These are phyloP conservation scores for Kwoniella pini DNA, from an alignment of 768 basidiomycete genomes.

Conservation along the genomic window DNA sequence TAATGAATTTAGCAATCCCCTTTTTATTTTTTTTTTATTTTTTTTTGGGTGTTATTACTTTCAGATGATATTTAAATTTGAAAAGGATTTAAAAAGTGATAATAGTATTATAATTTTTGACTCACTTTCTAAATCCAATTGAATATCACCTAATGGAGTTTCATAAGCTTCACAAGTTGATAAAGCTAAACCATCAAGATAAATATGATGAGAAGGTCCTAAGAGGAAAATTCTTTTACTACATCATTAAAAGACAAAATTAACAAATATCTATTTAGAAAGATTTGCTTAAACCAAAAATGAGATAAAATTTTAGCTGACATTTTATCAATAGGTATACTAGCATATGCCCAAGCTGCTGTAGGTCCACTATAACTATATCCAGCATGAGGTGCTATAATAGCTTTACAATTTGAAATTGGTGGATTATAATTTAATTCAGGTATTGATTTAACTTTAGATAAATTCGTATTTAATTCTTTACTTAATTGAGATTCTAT, in stretches of 20 bases:
- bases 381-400: constrained; percentile 98
- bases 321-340: constrained; percentile 79
- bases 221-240: constrained; percentile 92
- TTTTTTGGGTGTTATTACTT: too few relatives aligned
- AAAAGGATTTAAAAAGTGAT: too few relatives aligned
- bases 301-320: constrained; percentile 47
- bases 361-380: constrained; percentile 91
- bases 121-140: constrained; percentile 77
- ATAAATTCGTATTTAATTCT: constrained; percentile 68
- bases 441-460: constrained; percentile 60
- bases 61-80: too few relatives aligned
- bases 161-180: constrained; percentile 74
- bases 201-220: constrained; percentile 91
- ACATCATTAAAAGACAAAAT: too few relatives aligned
- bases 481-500: constrained; percentile 63
- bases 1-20: too few relatives aligned
- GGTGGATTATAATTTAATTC: constrained; percentile 65
- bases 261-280: too few relatives aligned
- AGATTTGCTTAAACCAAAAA: too few relatives aligned
- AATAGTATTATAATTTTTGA: too few relatives aligned
- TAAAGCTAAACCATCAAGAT: constrained; percentile 82
- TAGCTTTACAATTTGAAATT: constrained; percentile 71
- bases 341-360: constrained; percentile 94
- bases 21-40: too few relatives aligned
- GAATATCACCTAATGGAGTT: constrained; percentile 81